Percentiles rank a stretch among this genome's conserved stretches.
These are phyloP conservation scores for Entomortierella lignicola DNA, from an alignment of 192 early-diverging fungal genomes.

Conservation along the genomic window DNA sequence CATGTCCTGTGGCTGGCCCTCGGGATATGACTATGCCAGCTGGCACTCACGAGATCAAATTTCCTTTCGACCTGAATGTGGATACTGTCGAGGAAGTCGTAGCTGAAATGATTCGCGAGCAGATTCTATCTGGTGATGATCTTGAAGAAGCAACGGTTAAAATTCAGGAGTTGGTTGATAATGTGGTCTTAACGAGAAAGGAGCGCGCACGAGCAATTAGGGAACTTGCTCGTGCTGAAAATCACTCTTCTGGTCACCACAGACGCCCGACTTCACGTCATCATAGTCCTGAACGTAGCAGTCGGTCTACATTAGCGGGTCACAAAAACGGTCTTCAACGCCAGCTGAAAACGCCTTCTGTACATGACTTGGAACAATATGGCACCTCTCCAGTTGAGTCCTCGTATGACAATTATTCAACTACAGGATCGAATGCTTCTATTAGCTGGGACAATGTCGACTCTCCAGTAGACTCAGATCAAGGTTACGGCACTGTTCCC, in stretches of 20 bases:
- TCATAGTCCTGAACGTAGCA: slow-evolving; percentile 17
- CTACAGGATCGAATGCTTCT: slow-evolving; percentile 36
- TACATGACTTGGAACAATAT: slow-evolving; percentile 40
- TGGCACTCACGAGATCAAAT: slow-evolving; percentile 72
- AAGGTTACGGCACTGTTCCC: slow-evolving; percentile 48
- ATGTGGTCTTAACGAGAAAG: slow-evolving; percentile 16
- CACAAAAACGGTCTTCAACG: slow-evolving; percentile 29
- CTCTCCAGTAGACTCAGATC: slow-evolving; percentile 42
- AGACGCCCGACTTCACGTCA: neutral
- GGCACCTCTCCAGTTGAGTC: slow-evolving; percentile 43
- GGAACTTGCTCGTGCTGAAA: neutral
- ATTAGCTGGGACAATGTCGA: slow-evolving; percentile 18
- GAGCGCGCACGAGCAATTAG: slow-evolving; percentile 16
- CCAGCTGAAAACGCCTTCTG: slow-evolving; percentile 32
- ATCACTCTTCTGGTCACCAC: neutral
- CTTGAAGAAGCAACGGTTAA: slow-evolving; percentile 36
- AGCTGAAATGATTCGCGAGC: slow-evolving; percentile 66
- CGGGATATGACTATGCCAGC: slow-evolving; percentile 48
- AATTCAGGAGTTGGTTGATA: slow-evolving; percentile 51
- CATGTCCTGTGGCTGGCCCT: slow-evolving; percentile 53
- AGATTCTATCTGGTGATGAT: slow-evolving; percentile 50
- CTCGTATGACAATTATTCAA: slow-evolving; percentile 41
- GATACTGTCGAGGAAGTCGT: slow-evolving; percentile 84
- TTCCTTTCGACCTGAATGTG: slow-evolving; percentile 70
- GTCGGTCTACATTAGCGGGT: neutral